phyloP scores from a whole-genome alignment of 495 filamentous ascomycete species.

The Halenospora varia region DNA sequence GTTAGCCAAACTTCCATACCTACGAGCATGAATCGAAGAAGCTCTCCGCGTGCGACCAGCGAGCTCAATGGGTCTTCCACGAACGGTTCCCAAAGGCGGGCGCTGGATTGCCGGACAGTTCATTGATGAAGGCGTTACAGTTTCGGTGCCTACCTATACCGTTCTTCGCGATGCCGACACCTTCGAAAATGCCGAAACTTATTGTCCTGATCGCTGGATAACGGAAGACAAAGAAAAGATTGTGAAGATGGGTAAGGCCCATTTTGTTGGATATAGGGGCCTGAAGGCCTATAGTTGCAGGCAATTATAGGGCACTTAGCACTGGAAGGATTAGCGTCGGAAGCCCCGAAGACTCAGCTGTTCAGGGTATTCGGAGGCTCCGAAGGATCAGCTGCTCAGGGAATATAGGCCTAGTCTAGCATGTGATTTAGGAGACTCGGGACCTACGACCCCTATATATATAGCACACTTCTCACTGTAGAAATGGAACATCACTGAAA shows the following conservation, averaged over 20 bases:
- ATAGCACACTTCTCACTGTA: too few relatives aligned
- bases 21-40: constrained; percentile 50
- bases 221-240: constrained; percentile 17
- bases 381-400: too few relatives aligned
- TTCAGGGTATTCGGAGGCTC: too few relatives aligned
- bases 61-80: constrained; percentile 38
- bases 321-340: too few relatives aligned
- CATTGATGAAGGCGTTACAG: constrained; percentile 14
- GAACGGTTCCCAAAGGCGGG: constrained; percentile 27
- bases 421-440: too few relatives aligned
- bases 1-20: constrained; percentile 35
- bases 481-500: too few relatives aligned
- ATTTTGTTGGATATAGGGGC: too few relatives aligned
- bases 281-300: too few relatives aligned
- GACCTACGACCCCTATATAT: too few relatives aligned
- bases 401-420: too few relatives aligned
- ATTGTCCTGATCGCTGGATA: constrained; percentile 44
- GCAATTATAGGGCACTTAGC: too few relatives aligned
- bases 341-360: too few relatives aligned
- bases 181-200: constrained; percentile 44
- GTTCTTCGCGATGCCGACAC: constrained; percentile 34
- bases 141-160: constrained; percentile 31
- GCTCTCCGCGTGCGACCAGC: constrained; percentile 48
- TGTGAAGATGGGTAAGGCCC: constrained; percentile 26
- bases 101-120: constrained; percentile 18